Conservation (phyloP, 768 basidiomycete species). For the Mycena leptocephala region DNA sequence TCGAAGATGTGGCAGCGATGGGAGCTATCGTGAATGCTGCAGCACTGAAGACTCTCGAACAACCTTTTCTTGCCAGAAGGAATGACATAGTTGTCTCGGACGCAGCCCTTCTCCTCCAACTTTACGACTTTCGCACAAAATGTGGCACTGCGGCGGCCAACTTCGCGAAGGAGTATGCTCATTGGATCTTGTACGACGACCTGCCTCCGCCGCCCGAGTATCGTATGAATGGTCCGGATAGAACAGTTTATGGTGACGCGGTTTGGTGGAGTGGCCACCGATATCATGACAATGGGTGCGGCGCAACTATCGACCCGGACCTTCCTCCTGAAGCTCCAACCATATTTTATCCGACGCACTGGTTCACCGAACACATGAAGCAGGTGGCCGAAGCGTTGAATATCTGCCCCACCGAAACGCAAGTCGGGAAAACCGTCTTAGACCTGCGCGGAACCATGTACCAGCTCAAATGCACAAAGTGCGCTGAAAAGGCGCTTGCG, state of each 20-base stretch:
- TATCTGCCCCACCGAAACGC: background rate
- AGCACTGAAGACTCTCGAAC: slow-evolving; percentile 1
- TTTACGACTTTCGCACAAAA: background rate
- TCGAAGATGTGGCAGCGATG: background rate
- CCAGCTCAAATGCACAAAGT: background rate
- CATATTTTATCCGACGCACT: background rate
- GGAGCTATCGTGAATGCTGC: background rate
- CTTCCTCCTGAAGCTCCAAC: background rate
- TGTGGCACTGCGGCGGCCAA: background rate
- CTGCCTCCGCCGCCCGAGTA: too few relatives aligned
- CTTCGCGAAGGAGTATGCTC: too few relatives aligned
- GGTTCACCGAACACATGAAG: background rate
- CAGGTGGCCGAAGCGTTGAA: background rate
- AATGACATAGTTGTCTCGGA: background rate
- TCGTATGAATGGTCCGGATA: too few relatives aligned
- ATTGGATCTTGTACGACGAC: too few relatives aligned
- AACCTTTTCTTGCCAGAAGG: background rate
- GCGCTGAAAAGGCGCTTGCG: background rate
- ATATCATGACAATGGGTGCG: too few relatives aligned
- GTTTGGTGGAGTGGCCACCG: too few relatives aligned
- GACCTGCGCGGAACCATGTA: background rate
- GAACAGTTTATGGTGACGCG: too few relatives aligned
- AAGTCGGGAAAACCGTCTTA: background rate
- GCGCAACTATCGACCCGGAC: too few relatives aligned
- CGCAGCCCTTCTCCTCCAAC: background rate